These are phyloP conservation scores for Sporothrix inflata DNA, from an alignment of 2,329 filamentous ascomycete species.

Conservation along the genomic window DNA sequence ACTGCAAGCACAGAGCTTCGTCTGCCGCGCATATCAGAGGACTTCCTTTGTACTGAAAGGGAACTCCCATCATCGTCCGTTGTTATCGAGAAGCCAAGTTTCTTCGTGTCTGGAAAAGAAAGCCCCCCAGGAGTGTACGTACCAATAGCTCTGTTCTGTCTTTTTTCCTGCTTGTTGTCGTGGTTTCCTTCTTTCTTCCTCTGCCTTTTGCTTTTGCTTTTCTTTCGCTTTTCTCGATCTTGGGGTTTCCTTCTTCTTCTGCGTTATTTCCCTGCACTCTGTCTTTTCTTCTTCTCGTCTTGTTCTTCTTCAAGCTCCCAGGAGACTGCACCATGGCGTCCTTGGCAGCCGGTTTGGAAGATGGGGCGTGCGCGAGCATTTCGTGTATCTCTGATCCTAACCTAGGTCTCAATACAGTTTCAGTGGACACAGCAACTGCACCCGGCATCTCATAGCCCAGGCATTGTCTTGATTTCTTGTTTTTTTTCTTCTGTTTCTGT, in stretches of 20 bases:
- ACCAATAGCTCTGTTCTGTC: constrained; percentile 49
- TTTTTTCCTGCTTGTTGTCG: constrained; percentile 33
- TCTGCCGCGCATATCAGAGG: constrained; percentile 46
- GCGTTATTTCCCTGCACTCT: constrained; percentile 3
- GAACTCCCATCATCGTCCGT: constrained; percentile 24
- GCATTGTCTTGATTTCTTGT: constrained; percentile 28
- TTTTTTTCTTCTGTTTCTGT: background rate
- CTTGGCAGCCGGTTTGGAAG: constrained; percentile 34
- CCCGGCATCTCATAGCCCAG: constrained; percentile 18
- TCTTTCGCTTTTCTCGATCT: constrained; percentile 33
- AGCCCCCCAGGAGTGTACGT: constrained; percentile 57
- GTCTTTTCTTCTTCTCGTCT: constrained; percentile 34
- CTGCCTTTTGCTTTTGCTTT: constrained; percentile 33
- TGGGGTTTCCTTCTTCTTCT: constrained; percentile 8
- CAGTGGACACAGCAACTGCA: constrained; percentile 27
- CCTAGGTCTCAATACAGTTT: constrained; percentile 31
- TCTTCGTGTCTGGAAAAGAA: constrained; percentile 35
- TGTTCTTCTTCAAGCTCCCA: constrained; percentile 32
- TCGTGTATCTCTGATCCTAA: constrained; percentile 34
- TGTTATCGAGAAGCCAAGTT: constrained; percentile 34
- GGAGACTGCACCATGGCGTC: constrained; percentile 28
- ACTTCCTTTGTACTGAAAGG: constrained; percentile 38
- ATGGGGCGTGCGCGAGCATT: constrained; percentile 32
- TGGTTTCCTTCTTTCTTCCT: constrained; percentile 30
- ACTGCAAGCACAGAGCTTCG: constrained; percentile 67